Evolutionary conservation across 768 basidiomycete species (phyloP).

Genomic region (Leucocoprinus birnbaumii): DNA sequence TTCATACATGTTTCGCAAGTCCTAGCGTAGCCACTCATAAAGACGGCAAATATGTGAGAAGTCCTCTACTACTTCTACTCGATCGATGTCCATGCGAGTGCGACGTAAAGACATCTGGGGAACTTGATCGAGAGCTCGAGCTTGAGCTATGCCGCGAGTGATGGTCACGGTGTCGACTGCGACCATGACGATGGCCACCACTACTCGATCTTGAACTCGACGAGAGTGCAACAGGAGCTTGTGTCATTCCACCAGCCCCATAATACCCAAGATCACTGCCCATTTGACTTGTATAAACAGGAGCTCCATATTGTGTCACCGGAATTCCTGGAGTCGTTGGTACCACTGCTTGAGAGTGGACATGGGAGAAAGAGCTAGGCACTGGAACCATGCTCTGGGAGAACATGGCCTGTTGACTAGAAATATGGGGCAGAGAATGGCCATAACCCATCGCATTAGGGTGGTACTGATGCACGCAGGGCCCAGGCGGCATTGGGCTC

Average conservation of each 20-base stretch:
- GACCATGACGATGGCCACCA: neutral
- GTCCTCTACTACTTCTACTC: neutral
- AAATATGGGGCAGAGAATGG: too few species aligned
- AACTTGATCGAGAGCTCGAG: slow-evolving; percentile 3
- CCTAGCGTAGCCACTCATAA: neutral
- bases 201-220: slow-evolving; percentile 1
- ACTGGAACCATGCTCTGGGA: too few species aligned
- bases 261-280: neutral
- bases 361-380: too few species aligned
- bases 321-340: neutral
- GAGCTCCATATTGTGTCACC: neutral
- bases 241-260: neutral
- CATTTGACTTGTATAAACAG: neutral
- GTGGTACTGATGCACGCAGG: too few species aligned
- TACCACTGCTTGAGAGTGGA: neutral
- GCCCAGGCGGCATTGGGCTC: too few species aligned
- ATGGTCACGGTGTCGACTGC: slow-evolving; percentile 1
- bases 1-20: too few species aligned
- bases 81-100: neutral
- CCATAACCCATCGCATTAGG: too few species aligned
- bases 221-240: neutral
- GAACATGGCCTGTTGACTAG: too few species aligned
- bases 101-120: neutral
- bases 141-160: neutral
- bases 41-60: neutral